A percentile compares a stretch with the other conserved stretches of the same genome.
These are phyloP conservation scores for Hirschioporus abietinus DNA, from an alignment of 768 basidiomycete genomes.

Conservation along the genomic window DNA sequence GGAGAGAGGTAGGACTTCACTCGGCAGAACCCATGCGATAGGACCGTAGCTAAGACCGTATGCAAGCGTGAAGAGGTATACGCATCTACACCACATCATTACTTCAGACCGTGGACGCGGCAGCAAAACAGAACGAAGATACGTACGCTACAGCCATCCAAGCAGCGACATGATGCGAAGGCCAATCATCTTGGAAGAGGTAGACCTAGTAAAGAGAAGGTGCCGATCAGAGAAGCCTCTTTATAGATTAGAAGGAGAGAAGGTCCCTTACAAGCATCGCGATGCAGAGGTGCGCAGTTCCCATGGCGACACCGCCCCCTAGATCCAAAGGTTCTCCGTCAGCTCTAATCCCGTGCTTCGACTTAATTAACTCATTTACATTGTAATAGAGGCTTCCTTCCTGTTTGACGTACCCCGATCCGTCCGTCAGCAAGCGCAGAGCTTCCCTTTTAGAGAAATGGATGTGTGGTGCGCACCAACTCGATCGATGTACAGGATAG, in stretches of 20 bases:
- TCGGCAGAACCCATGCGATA: constrained; percentile 78
- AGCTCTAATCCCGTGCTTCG: constrained; percentile 5
- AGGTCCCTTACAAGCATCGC: constrained; percentile 47
- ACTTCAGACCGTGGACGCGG: background rate
- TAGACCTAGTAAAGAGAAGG: constrained; percentile 11
- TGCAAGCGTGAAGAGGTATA: constrained; percentile 71
- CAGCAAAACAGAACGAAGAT: constrained; percentile 6
- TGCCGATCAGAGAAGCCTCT: constrained; percentile 24
- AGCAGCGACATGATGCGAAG: constrained; percentile 48
- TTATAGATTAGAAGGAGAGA: constrained; percentile 6
- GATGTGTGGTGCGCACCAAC: constrained; percentile 38
- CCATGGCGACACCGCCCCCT: constrained; percentile 63
- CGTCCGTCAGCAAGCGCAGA: background rate
- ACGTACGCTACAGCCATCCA: constrained; percentile 67
- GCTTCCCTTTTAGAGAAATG: background rate
- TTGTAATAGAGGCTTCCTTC: constrained; percentile 61
- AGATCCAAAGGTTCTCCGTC: background rate
- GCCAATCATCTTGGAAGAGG: constrained; percentile 44
- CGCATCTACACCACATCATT: constrained; percentile 34
- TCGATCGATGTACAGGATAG: constrained; percentile 63
- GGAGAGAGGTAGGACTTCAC: constrained; percentile 77
- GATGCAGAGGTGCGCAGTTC: constrained; percentile 57
- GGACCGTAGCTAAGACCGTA: constrained; percentile 79
- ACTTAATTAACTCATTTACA: constrained; percentile 20
- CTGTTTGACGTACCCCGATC: constrained; percentile 24